Conservation (phyloP, 1,284 basidiomycete species). For the Exobasidium rhododendri region DNA sequence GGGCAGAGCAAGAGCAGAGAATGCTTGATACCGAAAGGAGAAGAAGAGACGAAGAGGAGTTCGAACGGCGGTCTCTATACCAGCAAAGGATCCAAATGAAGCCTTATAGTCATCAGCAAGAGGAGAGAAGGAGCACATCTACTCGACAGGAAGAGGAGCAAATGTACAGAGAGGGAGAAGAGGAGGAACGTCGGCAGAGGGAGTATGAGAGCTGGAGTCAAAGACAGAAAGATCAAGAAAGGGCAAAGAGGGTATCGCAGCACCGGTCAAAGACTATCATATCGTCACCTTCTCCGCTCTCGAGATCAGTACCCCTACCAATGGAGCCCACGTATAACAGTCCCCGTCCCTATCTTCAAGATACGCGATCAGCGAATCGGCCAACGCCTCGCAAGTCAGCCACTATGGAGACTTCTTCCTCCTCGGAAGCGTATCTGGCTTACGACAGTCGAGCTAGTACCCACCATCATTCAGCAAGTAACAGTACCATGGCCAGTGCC, state of each 20-base stretch:
- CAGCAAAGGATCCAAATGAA: not conserved
- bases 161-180: not conserved
- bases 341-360: too few species aligned
- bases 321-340: not conserved
- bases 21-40: constrained; percentile 1
- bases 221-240: not conserved
- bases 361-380: not conserved
- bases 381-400: not conserved
- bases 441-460: not conserved
- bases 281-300: not conserved
- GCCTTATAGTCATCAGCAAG: not conserved
- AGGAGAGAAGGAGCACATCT: not conserved
- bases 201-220: not conserved
- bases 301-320: not conserved
- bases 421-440: not conserved
- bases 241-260: too few species aligned
- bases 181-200: not conserved
- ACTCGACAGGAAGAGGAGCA: not conserved
- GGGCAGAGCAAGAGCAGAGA: constrained; percentile 1
- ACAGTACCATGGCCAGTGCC: not conserved
- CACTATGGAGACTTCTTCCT: not conserved
- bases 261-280: not conserved
- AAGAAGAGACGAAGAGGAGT: not conserved
- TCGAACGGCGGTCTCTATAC: not conserved
- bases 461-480: not conserved